These are phyloP conservation scores for Magnolia kwangsiensis DNA, from an alignment of 164 flowering plant genomes.

Conservation along the genomic window DNA sequence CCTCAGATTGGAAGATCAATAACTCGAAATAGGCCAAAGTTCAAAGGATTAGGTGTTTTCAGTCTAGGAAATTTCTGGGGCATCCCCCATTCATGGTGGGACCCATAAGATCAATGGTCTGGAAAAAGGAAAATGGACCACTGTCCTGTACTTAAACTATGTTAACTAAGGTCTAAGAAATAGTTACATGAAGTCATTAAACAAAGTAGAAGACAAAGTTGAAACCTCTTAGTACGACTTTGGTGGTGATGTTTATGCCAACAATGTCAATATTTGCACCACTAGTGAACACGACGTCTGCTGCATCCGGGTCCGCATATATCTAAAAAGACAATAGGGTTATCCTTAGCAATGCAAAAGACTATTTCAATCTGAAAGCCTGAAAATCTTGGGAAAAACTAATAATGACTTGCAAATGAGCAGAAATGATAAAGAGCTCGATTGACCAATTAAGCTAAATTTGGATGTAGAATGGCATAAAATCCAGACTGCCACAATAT, in stretches of 20 bases:
- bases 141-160: not conserved
- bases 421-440: not conserved
- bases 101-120: not conserved
- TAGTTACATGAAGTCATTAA: not conserved
- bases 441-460: not conserved
- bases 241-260: conserved; percentile 96
- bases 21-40: too few species aligned
- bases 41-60: too few species aligned
- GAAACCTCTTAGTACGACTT: conserved; percentile 73
- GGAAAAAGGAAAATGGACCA: not conserved
- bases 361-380: not conserved
- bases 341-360: not conserved
- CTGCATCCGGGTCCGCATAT: conserved; percentile 97
- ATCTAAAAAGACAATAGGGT: conserved; percentile 44
- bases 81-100: not conserved
- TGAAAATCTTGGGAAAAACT: not conserved
- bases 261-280: conserved; percentile 87
- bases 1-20: too few species aligned
- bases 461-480: not conserved
- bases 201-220: not conserved
- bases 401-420: not conserved
- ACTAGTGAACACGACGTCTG: conserved; percentile 88
- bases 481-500: not conserved
- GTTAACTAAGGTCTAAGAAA: not conserved
- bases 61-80: not conserved